phyloP scores from a whole-genome alignment of 805 yeast species.

The Danielia oregonensis region DNA sequence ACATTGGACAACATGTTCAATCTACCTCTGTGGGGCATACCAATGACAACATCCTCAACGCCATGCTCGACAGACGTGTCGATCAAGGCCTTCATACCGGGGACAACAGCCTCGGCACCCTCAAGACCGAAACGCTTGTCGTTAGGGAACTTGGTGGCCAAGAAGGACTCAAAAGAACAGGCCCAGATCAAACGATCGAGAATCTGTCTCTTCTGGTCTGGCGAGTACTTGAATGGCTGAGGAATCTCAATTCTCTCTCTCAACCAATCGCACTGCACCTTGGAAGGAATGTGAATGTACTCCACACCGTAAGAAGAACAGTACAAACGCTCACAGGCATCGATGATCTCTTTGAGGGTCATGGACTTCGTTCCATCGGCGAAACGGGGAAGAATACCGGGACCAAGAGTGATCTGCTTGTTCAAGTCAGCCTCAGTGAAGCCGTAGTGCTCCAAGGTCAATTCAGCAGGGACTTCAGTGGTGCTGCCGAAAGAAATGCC shows the following conservation, averaged over 20 bases:
- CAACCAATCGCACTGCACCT: conserved; percentile 96
- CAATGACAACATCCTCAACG: conserved; percentile 92
- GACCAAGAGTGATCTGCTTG: conserved; percentile 85
- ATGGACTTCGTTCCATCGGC: conserved; percentile 57
- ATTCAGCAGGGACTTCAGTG: conserved; percentile 69
- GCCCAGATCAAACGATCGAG: conserved; percentile 97
- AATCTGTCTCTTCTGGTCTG: conserved; percentile 93
- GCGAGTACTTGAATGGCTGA: conserved; percentile 71
- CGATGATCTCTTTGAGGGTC: conserved; percentile 75
- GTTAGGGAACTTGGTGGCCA: conserved; percentile 94
- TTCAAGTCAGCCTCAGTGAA: conserved; percentile 84
- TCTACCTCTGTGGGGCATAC: conserved; percentile 99
- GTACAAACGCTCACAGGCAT: conserved; percentile 76
- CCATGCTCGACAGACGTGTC: conserved; percentile 92
- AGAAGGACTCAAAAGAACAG: conserved; percentile 86
- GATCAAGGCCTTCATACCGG: conserved; percentile 94
- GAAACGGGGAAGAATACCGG: conserved; percentile 94
- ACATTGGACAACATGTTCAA: conserved; percentile 96
- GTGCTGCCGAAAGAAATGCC: conserved; percentile 82
- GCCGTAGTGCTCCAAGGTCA: conserved; percentile 88
- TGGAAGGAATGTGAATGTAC: conserved; percentile 94
- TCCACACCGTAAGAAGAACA: conserved; percentile 90
- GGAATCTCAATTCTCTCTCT: conserved; percentile 96
- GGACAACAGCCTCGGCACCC: conserved; percentile 96
- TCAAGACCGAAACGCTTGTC: conserved; percentile 98